Base-by-base conservation (phyloP, 306 rosid genomes). In the Boehmeria nivea region DNA sequence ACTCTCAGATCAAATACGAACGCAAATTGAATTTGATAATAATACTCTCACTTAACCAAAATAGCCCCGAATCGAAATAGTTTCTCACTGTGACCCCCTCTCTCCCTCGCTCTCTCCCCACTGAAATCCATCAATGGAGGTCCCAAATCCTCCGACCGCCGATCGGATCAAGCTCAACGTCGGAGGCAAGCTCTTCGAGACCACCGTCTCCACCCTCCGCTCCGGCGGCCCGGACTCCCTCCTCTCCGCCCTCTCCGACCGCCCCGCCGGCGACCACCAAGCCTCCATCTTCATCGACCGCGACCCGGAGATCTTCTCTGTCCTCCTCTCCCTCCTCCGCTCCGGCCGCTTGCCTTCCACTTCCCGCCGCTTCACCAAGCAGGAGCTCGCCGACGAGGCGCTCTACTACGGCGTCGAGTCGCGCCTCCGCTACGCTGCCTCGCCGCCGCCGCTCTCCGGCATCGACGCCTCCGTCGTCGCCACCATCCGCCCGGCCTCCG, bases 371-470 rank as follows among this genome's bases (percentile, higher is more conserved):
- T 90, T 90, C 76, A 64, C 94, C 48, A 84, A 72, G 20, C 88
- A 76, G 26, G 94, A 90, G 47, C 98, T 90, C 63, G 75, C 82
- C 57, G 91, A 86, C 61, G 98, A 90, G 50, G 98, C 98, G 2
- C 55, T 68, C 18, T 90, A 73, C 75, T 90, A 87, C 37, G 98
- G 95, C 39, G 72, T 90, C 62, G 95, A 87, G 19, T 64, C 84
- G 5, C 78, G 66, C 1, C 75, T 90, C 72, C 81, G 78, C 23
- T 48, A 74, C 5, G 94, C 87, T 23, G 43, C 78, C 59, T 55
- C 86, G 2, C 88, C 94, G 0, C 82, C 85, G 0, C 81, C 87
- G 0, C 68, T 90, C 28, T 26, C 58, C 27, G 98, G 94, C n/a
- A 80, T 87, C 61, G 95, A 90, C 39, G 94, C 91, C 6, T 60